Percentiles rank a stretch among this genome's conserved stretches.
These are phyloP conservation scores for Teunomyces lycoperdinae DNA, from an alignment of 805 yeast species.

Conservation along the genomic window DNA sequence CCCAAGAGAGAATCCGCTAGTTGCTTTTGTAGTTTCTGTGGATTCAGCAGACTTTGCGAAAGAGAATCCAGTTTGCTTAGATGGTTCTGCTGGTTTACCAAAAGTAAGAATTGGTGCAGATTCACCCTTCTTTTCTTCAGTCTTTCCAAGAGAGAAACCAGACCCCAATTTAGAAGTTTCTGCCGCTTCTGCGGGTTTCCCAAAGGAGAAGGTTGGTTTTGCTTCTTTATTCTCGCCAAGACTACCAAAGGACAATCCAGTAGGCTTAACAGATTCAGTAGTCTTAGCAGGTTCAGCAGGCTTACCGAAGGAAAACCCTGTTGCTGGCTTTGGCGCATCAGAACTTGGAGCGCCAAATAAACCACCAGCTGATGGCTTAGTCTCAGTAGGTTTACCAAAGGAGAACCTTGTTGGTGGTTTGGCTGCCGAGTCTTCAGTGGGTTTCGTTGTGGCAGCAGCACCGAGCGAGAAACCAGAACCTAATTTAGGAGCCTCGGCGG, in stretches of 20 bases:
- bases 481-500: constrained; percentile 6
- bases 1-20: constrained; percentile 3
- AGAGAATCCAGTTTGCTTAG: neutral
- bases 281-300: neutral
- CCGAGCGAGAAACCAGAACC: neutral
- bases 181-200: too few species aligned
- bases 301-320: constrained; percentile 2
- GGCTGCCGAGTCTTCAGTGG: neutral
- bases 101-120: too few species aligned
- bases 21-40: neutral
- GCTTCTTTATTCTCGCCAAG: too few species aligned
- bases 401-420: constrained; percentile 1
- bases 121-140: too few species aligned
- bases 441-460: neutral
- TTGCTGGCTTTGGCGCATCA: neutral
- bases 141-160: too few species aligned
- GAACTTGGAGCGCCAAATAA: neutral
- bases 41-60: neutral
- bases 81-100: too few species aligned
- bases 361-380: neutral
- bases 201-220: too few species aligned
- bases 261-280: neutral
- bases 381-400: constrained; percentile 1
- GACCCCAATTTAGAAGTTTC: too few species aligned
- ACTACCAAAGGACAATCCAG: constrained; percentile 1